These are phyloP conservation scores for Pyrenula aspistea DNA, from an alignment of 495 filamentous ascomycete species.

Conservation along the genomic window DNA sequence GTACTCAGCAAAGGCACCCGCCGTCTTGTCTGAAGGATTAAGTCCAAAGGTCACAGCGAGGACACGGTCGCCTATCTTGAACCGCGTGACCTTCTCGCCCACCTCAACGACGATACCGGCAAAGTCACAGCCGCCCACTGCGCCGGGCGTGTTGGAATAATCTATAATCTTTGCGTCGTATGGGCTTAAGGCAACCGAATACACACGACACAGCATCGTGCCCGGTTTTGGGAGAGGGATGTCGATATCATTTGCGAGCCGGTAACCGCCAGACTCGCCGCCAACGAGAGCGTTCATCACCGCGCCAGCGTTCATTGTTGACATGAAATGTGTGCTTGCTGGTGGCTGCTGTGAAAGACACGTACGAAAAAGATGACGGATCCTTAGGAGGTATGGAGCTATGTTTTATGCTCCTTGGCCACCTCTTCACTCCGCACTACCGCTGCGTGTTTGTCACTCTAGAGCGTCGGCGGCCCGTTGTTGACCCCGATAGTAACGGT, in stretches of 20 bases:
- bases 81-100: slow-evolving; percentile 16
- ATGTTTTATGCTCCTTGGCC: too few species aligned
- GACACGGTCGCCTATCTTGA: slow-evolving; percentile 19
- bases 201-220: not conserved
- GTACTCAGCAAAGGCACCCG: slow-evolving; percentile 37
- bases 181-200: slow-evolving; percentile 27
- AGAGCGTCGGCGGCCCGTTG: too few species aligned
- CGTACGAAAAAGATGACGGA: too few species aligned
- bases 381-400: too few species aligned
- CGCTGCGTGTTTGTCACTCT: too few species aligned
- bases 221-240: not conserved
- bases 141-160: slow-evolving; percentile 12
- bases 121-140: slow-evolving; percentile 27
- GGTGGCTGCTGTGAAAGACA: too few species aligned
- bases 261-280: not conserved
- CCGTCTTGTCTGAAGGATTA: slow-evolving; percentile 6
- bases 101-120: slow-evolving; percentile 24
- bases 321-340: too few species aligned
- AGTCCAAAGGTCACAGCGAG: slow-evolving; percentile 8
- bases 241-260: not conserved
- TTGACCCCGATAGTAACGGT: too few species aligned
- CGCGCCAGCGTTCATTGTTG: too few species aligned
- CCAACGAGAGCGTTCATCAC: not conserved
- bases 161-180: slow-evolving; percentile 26
- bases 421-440: too few species aligned